Conservation (phyloP, 345 rosid genomes). For the Ceriops tagal region DNA sequence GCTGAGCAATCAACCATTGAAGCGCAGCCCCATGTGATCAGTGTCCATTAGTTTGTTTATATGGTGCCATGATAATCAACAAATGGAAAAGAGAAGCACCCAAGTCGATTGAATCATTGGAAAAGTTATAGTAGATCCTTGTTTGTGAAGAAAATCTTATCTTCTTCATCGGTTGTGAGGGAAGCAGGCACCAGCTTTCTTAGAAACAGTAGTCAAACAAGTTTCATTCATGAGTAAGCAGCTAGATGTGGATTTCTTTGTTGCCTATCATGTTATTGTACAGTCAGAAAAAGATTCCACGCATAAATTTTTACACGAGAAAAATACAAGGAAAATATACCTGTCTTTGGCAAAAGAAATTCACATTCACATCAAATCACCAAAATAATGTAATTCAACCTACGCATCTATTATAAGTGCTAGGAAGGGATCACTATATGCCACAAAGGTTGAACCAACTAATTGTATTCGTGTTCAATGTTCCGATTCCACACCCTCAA, state of each 20-base stretch:
- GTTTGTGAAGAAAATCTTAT: too few relatives aligned
- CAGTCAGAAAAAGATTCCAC: slow-evolving; percentile 3
- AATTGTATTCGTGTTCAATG: too few relatives aligned
- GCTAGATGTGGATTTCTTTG: neutral
- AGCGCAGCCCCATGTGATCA: slow-evolving; percentile 26
- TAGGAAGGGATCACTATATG: too few relatives aligned
- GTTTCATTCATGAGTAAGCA: neutral
- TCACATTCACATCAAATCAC: too few relatives aligned
- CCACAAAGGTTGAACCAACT: too few relatives aligned
- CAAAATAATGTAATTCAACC: too few relatives aligned
- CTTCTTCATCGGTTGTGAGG: neutral
- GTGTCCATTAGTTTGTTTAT: neutral
- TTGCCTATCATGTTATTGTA: slow-evolving; percentile 4
- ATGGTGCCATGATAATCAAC: neutral
- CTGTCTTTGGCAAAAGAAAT: neutral
- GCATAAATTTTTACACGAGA: slow-evolving; percentile 7
- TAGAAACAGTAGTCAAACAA: too few relatives aligned
- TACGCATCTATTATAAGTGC: too few relatives aligned
- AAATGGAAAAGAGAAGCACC: neutral
- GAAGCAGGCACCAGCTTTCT: too few relatives aligned
- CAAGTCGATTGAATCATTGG: neutral
- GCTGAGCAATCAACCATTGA: slow-evolving; percentile 33
- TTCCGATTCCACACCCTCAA: too few relatives aligned
- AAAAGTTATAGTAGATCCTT: neutral
- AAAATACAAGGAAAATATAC: neutral